Percentiles rank a stretch among this genome's conserved stretches.
Evolutionary conservation across 2,329 filamentous ascomycete species (phyloP).

Genomic region (Aspergillus fructus): DNA sequence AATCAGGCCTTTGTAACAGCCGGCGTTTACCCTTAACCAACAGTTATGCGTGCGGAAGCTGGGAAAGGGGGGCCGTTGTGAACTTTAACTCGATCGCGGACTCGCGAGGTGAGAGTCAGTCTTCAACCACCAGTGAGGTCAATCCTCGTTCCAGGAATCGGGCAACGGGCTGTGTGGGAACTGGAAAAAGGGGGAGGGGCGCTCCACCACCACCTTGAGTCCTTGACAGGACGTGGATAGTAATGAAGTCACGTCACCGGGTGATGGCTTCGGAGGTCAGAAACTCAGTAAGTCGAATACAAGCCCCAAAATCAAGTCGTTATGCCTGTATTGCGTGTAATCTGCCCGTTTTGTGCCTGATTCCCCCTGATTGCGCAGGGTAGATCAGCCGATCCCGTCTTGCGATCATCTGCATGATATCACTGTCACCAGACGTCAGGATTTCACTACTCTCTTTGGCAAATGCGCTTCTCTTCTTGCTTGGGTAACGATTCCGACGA

Average conservation of each 20-base stretch:
- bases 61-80: constrained; percentile 16
- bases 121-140: neutral
- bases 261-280: no score
- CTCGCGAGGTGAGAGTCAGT: neutral
- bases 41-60: constrained; percentile 5
- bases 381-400: neutral
- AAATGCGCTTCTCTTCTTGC: no score
- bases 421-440: neutral
- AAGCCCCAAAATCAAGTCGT: no score
- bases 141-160: neutral
- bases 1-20: constrained; percentile 10
- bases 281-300: no score
- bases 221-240: no score
- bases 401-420: neutral
- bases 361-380: neutral
- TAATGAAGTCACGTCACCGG: no score
- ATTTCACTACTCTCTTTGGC: no score
- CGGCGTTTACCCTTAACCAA: constrained; percentile 9
- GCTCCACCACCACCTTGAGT: neutral
- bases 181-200: constrained; percentile 16
- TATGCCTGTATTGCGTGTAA: no score
- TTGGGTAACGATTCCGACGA: no score
- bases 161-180: neutral
- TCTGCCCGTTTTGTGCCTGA: neutral
- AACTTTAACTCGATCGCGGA: neutral